phyloP scores from a whole-genome alignment of 140 eudicot species.

The Cichorium intybus region DNA sequence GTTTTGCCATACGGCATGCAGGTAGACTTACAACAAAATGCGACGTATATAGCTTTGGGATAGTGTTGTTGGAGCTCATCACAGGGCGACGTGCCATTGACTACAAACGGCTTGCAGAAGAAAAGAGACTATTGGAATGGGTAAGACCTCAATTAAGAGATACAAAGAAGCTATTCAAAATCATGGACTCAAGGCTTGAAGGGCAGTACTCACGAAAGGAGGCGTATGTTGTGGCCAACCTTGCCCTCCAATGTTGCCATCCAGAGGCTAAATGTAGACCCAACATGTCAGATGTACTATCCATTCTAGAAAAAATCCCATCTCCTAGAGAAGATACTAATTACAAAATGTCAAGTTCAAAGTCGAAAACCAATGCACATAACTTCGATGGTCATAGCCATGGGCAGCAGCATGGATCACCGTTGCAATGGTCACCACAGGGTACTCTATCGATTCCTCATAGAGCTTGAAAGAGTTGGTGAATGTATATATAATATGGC shows the following conservation, averaged over 20 bases:
- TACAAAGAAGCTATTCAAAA: conserved; percentile 35
- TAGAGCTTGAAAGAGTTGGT: neutral
- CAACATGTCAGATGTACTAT: conserved; percentile 43
- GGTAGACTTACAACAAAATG: conserved; percentile 58
- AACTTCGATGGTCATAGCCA: neutral
- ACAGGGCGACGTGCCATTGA: conserved; percentile 60
- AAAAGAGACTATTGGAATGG: conserved; percentile 51
- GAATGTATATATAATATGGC: neutral
- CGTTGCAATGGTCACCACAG: neutral
- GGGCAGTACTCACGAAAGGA: conserved; percentile 50
- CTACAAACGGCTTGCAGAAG: conserved; percentile 28
- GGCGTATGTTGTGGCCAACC: conserved; percentile 42
- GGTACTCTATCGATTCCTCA: conserved; percentile 22
- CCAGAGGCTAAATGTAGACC: conserved; percentile 50
- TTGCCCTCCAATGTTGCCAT: conserved; percentile 52
- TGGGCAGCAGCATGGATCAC: neutral
- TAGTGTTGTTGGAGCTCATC: conserved; percentile 55
- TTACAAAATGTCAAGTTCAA: neutral
- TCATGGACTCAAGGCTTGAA: conserved; percentile 60
- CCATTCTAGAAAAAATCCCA: conserved; percentile 45
- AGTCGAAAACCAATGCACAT: neutral
- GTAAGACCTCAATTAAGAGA: conserved; percentile 39
- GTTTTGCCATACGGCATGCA: conserved; percentile 9
- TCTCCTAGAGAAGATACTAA: conserved; percentile 6
- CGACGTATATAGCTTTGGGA: conserved; percentile 65